Evolutionary conservation across 345 rosid genomes (phyloP).

Genomic region (Syzygium aromaticum): DNA sequence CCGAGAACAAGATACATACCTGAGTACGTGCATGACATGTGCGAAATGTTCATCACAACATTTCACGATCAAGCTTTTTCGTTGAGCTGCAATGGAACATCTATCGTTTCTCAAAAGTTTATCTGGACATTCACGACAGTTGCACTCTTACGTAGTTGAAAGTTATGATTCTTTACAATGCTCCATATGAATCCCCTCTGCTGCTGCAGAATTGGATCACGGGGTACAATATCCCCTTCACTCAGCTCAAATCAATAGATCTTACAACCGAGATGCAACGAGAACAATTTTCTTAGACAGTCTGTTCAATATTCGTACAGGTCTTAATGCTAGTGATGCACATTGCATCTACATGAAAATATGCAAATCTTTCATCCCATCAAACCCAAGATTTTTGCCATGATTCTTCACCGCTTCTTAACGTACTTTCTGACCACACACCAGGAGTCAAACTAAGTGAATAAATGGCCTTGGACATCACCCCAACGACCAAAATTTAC

Average conservation of each 20-base stretch:
- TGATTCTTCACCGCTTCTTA: not conserved
- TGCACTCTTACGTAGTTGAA: not conserved
- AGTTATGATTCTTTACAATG: not conserved
- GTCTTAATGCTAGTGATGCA: not conserved
- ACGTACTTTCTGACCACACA: not conserved
- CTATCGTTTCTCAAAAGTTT: not conserved
- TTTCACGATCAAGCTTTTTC: not conserved
- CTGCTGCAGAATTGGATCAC: not conserved
- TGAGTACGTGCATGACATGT: not conserved
- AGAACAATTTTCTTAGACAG: not conserved
- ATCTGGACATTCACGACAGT: fast-evolving
- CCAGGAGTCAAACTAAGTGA: not conserved
- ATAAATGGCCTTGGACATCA: not conserved
- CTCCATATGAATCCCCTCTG: fast-evolving
- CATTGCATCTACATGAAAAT: not conserved
- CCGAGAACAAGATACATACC: not conserved
- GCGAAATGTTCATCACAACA: not conserved
- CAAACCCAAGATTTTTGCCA: not conserved
- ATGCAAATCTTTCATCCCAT: not conserved
- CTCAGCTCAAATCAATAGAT: not conserved
- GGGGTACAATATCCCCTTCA: not conserved
- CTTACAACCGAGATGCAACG: not conserved
- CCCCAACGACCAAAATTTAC: not conserved
- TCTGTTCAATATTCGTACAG: not conserved
- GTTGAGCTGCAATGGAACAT: not conserved